Percentiles rank a stretch among this genome's conserved stretches.
Evolutionary conservation across 371 early-diverging fungal species (phyloP).

Genomic region (Lichtheimia hyalospora): DNA sequence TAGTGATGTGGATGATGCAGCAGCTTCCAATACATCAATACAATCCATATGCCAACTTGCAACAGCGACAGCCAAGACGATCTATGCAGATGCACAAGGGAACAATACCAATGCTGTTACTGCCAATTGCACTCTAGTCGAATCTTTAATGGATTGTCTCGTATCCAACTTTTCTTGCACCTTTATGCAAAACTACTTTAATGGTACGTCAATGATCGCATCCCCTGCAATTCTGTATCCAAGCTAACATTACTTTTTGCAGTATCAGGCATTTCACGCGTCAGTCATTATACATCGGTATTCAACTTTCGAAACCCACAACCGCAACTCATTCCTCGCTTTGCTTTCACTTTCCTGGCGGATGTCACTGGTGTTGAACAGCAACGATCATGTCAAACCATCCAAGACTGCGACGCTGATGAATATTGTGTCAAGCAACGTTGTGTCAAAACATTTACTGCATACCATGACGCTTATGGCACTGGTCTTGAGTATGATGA

Average conservation of each 20-base stretch:
- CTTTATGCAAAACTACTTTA: constrained; percentile 57
- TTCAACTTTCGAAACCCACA: constrained; percentile 42
- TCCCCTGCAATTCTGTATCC: not conserved
- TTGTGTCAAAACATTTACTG: constrained; percentile 56
- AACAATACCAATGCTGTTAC: constrained; percentile 36
- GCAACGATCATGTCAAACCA: constrained; percentile 24
- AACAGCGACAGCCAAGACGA: constrained; percentile 48
- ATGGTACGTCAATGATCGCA: constrained; percentile 39
- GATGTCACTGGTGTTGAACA: constrained; percentile 46
- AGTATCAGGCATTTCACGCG: constrained; percentile 30
- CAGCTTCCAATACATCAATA: constrained; percentile 25
- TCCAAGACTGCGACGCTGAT: constrained; percentile 33
- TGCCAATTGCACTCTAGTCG: constrained; percentile 52
- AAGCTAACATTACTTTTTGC: constrained; percentile 1
- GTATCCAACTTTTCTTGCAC: constrained; percentile 67
- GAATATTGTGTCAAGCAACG: constrained; percentile 54
- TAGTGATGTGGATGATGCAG: constrained; percentile 62
- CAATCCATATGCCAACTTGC: constrained; percentile 65
- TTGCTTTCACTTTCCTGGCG: constrained; percentile 53
- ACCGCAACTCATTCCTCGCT: constrained; percentile 35
- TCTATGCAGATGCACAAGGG: constrained; percentile 52
- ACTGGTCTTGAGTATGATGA: constrained; percentile 67
- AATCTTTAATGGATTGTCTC: constrained; percentile 65
- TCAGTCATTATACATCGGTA: constrained; percentile 45
- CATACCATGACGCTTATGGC: constrained; percentile 75